Conservation (phyloP, 1,284 basidiomycete species). For the Cystobasidium pallidum region DNA sequence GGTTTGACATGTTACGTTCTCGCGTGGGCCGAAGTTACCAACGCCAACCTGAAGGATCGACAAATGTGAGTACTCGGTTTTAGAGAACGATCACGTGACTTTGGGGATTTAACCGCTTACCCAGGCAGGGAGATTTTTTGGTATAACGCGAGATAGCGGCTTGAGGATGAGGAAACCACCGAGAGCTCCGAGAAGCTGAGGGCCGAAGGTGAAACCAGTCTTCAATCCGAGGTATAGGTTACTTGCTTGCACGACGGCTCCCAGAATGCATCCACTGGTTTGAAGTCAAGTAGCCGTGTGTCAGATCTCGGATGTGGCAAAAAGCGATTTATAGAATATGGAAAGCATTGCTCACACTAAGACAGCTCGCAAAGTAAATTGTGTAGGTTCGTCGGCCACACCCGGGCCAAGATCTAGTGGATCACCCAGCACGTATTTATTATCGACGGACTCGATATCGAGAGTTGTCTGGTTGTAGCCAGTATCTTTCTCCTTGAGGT, state of each 20-base stretch:
- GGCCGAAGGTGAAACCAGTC: slow-evolving; percentile 67
- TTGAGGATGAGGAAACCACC: slow-evolving; percentile 71
- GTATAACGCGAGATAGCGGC: slow-evolving; percentile 58
- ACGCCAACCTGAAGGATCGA: slow-evolving; percentile 57
- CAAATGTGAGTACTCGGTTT: background rate
- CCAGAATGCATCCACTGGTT: slow-evolving; percentile 63
- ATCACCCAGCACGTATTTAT: slow-evolving; percentile 42
- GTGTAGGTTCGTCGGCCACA: slow-evolving; percentile 62
- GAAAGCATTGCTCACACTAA: slow-evolving; percentile 57
- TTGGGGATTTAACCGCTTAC: slow-evolving; percentile 48
- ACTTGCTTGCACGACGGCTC: slow-evolving; percentile 66
- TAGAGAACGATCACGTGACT: background rate
- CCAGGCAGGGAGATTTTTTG: slow-evolving; percentile 60
- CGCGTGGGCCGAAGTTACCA: slow-evolving; percentile 69
- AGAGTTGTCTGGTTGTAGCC: slow-evolving; percentile 35
- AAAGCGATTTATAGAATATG: background rate
- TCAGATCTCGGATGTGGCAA: background rate
- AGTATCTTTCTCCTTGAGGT: slow-evolving; percentile 36
- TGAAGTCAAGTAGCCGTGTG: background rate
- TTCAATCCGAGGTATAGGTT: slow-evolving; percentile 72
- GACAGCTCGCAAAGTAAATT: slow-evolving; percentile 66
- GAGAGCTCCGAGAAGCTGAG: slow-evolving; percentile 67
- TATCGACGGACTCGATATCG: slow-evolving; percentile 35
- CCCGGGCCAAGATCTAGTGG: slow-evolving; percentile 65
- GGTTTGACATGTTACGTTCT: slow-evolving; percentile 67